phyloP scores from a whole-genome alignment of 2,329 filamentous ascomycete genomes.

The Aschersonia sp. region DNA sequence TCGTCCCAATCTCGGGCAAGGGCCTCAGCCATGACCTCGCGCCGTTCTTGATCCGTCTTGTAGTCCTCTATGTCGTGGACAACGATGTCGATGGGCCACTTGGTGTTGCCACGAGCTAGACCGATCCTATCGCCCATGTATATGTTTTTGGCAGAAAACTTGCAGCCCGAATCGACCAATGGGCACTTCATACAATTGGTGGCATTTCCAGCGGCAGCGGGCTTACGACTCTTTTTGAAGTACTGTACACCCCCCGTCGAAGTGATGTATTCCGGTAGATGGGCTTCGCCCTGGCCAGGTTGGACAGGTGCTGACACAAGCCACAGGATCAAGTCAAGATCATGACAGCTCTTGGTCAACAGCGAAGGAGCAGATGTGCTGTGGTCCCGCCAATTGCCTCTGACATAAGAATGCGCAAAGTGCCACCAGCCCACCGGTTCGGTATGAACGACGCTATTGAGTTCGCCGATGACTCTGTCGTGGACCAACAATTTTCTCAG shows the following conservation, averaged over 20 bases:
- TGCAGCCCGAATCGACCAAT: constrained; percentile 54
- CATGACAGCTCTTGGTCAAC: constrained; percentile 91
- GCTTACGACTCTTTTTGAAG: constrained; percentile 66
- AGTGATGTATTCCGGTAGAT: constrained; percentile 62
- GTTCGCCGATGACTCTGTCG: constrained; percentile 65
- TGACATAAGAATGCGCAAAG: constrained; percentile 79
- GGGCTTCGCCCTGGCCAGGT: constrained; percentile 34
- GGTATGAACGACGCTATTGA: constrained; percentile 77
- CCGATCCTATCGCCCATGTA: constrained; percentile 55
- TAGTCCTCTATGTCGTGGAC: constrained; percentile 82
- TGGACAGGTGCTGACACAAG: constrained; percentile 59
- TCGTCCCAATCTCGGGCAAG: constrained; percentile 39
- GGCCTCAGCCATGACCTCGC: constrained; percentile 25
- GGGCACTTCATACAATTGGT: constrained; percentile 78
- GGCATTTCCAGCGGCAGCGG: constrained; percentile 53
- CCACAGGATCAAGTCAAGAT: constrained; percentile 90
- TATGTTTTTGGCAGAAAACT: constrained; percentile 73
- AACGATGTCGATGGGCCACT: constrained; percentile 84
- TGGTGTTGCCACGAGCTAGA: constrained; percentile 48
- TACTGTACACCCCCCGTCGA: constrained; percentile 66
- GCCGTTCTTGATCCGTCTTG: constrained; percentile 25
- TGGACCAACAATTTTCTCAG: constrained; percentile 65
- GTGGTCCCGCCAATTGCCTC: constrained; percentile 85
- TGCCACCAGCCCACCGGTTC: constrained; percentile 97
- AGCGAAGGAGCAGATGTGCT: constrained; percentile 65